Evolutionary conservation across 805 yeast genomes (phyloP).

Genomic region (Ogataea siamensis): DNA sequence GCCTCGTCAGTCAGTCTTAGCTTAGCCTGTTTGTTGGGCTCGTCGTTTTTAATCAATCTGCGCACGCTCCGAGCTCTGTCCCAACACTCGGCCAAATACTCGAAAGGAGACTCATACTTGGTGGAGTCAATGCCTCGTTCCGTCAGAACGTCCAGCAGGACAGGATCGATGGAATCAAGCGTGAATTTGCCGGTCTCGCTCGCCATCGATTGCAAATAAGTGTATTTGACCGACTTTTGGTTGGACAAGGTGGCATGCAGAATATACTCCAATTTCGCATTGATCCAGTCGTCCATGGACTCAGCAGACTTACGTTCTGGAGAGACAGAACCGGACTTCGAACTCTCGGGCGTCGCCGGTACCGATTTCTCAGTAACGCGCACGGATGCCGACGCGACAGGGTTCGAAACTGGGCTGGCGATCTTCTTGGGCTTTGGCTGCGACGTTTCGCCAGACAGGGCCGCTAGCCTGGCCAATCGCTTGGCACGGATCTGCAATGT

Average conservation of each 20-base stretch:
- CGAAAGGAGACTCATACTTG: conserved; percentile 36
- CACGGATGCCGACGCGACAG: not conserved
- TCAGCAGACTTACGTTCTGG: conserved; percentile 1
- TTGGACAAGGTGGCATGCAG: conserved; percentile 37
- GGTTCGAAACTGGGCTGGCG: conserved; percentile 1
- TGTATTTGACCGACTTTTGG: conserved; percentile 20
- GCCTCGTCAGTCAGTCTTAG: conserved; percentile 44
- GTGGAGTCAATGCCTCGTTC: conserved; percentile 46
- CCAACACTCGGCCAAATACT: conserved; percentile 49
- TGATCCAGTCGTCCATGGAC: conserved; percentile 41
- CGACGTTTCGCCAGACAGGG: conserved; percentile 10
- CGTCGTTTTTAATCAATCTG: conserved; percentile 43
- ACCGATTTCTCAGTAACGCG: not conserved
- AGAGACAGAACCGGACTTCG: not conserved
- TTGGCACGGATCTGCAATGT: conserved; percentile 37
- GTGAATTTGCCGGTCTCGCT: conserved; percentile 29
- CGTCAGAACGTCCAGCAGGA: conserved; percentile 54
- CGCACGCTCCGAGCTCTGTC: conserved; percentile 38
- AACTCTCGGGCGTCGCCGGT: not conserved
- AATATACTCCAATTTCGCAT: conserved; percentile 35
- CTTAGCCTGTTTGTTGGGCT: conserved; percentile 38
- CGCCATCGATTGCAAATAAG: conserved; percentile 25
- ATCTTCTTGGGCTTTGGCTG: conserved; percentile 10
- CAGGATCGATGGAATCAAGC: conserved; percentile 43
- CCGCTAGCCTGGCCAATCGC: conserved; percentile 48